Evolutionary conservation across 192 early-diverging fungal genomes (phyloP), one percentile per base, ranked within the genome.

Genomic region (Entophlyctis luteolus): DNA sequence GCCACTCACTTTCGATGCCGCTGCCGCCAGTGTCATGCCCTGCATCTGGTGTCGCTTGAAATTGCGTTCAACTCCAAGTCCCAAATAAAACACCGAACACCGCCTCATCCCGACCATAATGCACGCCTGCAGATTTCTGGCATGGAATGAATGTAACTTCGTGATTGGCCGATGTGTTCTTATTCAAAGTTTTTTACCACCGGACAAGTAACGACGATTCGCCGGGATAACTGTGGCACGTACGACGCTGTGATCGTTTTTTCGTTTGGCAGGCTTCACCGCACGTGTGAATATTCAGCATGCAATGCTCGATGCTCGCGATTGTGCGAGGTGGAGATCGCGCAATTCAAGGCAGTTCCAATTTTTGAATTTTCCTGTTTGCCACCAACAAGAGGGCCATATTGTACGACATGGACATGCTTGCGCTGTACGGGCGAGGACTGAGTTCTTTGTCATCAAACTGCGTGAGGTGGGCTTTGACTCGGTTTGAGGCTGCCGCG

Each of bases 191-290:
- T n/a, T n/a, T n/a, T n/a, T n/a, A 16, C 8, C 4, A 4, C 31
- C 10, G 28, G 25, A 16, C 8, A 34, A 10, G 55, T 8, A 52
- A 28, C n/a, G 55, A 33, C n/a, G 28, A 12, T 34, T 16, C 18
- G 55, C 55, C 22, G 55, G 36, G 18, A 33, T 18, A 28, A 34
- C 29, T 35, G 55, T 4, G 55, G 36, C 28, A 5, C 8, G 4
- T 56, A 56, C 36, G 55, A 56, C 28, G 55, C 55, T 16, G 55
- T 56, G 4, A 34, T 56, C 10, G 36, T 56, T 22, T 56, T 16
- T 35, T 28, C 55, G 10, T 56, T 56, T 28, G 31, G 22, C 29
- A 5, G 28, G 23, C 10, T 53, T 0, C 50, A n/a, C n/a, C 28
- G 23, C 0, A 16, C 20, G 14, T 45, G 42, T n/a, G 14, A 12